phyloP scores from a whole-genome alignment of 305 asterid genomes.

The Fraxinus greggii region DNA sequence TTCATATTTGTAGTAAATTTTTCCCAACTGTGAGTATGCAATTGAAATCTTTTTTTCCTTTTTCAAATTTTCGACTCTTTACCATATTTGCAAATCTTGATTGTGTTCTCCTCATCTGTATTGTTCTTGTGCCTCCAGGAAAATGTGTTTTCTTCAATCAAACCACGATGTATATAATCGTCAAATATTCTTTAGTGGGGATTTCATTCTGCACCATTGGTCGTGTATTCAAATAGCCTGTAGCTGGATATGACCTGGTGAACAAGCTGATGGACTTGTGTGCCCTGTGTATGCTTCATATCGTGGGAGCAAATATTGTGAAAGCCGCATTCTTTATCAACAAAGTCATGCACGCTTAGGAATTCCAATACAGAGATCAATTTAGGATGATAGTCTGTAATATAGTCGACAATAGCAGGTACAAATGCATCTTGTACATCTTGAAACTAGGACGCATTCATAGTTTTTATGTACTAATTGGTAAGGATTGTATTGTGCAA shows the following conservation, averaged over 20 bases:
- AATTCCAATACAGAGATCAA: background rate
- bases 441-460: constrained; percentile 2
- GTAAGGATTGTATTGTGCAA: background rate
- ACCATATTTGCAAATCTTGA: background rate
- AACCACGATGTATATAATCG: background rate
- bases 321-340: background rate
- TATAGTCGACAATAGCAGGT: background rate
- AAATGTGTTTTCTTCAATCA: background rate
- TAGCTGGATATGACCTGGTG: background rate
- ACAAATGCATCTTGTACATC: background rate
- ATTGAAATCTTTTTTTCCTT: background rate
- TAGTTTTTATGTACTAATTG: background rate
- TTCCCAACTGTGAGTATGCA: constrained; percentile 50
- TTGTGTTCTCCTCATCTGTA: background rate
- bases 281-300: background rate
- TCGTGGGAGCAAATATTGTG: background rate
- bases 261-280: background rate
- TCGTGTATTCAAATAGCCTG: background rate
- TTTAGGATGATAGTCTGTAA: background rate
- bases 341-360: background rate
- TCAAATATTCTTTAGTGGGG: background rate
- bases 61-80: background rate
- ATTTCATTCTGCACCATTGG: background rate
- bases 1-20: constrained; percentile 32
- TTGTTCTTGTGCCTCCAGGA: background rate